Evolutionary conservation across 805 yeast species (phyloP).

Genomic region (Cyberlindnera xylosilytica): DNA sequence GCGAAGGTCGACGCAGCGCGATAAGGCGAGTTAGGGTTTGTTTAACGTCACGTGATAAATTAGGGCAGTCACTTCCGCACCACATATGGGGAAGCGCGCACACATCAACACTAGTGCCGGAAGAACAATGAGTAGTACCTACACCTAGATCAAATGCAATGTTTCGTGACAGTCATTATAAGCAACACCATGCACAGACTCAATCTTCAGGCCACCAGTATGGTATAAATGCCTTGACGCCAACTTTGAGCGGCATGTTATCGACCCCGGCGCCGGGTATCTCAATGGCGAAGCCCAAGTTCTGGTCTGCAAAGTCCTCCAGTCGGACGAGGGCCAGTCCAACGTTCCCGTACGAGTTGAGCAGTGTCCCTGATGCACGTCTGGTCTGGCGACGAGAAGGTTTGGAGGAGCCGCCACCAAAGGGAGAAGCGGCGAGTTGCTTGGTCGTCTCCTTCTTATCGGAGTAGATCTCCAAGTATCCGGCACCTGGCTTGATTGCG

Average conservation of each 20-base stretch:
- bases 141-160: no score
- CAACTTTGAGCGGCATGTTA: slow-evolving; percentile 30
- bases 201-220: slow-evolving; percentile 67
- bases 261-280: slow-evolving; percentile 24
- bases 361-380: slow-evolving; percentile 48
- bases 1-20: no score
- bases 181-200: no score
- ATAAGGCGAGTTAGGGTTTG: background rate
- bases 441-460: slow-evolving; percentile 19
- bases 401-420: slow-evolving; percentile 26
- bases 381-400: slow-evolving; percentile 3
- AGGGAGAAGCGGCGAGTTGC: slow-evolving; percentile 36
- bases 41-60: background rate
- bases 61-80: background rate
- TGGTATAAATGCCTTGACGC: slow-evolving; percentile 55
- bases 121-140: no score
- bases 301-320: slow-evolving; percentile 39
- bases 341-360: slow-evolving; percentile 51
- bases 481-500: slow-evolving; percentile 10
- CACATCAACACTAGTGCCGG: no score
- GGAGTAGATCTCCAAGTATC: slow-evolving; percentile 21
- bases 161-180: no score
- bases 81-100: no score
- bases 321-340: slow-evolving; percentile 64
- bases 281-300: slow-evolving; percentile 31